Evolutionary conservation across 192 early-diverging fungal genomes (phyloP), one percentile per base, ranked within the genome.

Genomic region (Cladochytrium replicatum): DNA sequence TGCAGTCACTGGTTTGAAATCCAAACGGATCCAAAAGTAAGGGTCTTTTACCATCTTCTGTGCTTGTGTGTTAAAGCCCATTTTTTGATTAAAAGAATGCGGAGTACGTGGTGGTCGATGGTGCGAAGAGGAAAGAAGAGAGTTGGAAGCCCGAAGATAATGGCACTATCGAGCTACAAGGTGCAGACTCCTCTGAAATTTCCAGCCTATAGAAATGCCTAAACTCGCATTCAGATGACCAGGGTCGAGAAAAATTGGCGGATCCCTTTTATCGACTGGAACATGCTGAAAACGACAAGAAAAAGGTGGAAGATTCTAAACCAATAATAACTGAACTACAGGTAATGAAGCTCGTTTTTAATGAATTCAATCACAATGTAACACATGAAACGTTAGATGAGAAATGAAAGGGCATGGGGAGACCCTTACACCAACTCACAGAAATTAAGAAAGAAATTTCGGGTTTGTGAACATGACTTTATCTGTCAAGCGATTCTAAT

Each of bases 1-100:
- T 96, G 93, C 53, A 54, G 59, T 44, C 72, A 78, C 44, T 88
- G 82, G 82, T 83, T 96, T 29, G 88, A 89, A 55, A 89, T 96
- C 19, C 87, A 82, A n/a, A 96, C 93, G 1, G 87, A 96, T 55
- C 91, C 93, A 15, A 90, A 91, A 70, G 81, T 86, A 68, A 8
- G 19, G 19, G 15, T 29, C 17, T 54, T 47, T 48, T 19, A 4
- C 32, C 11, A 17, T 24, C 25, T 24, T 3, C 3, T 6, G 21
- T 17, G 22, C 50, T 48, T 27, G 7, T 13, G 21, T 32, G 13
- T 4, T 39, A 9, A 52, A 27, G 3, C 19, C 22, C 5, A 22
- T n/a, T 52, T 26, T 56, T n/a, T n/a, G n/a, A n/a, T n/a, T n/a
- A n/a, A n/a, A n/a, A 85, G 81, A 83, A 82, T 52, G 61, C 78